Conservation (phyloP, 805 yeast species). For the Candida odintsovae region DNA sequence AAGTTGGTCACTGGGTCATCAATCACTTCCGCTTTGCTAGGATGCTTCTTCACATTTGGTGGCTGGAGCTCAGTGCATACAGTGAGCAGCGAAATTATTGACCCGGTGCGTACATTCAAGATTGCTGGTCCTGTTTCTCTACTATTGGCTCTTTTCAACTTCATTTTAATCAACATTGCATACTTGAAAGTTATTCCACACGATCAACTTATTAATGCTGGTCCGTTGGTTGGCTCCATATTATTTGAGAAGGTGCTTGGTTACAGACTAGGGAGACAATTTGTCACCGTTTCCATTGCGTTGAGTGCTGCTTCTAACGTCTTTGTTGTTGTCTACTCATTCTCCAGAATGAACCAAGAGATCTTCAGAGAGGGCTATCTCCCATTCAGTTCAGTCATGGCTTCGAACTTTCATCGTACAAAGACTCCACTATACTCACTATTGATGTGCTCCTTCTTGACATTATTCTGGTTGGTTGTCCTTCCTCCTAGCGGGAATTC, state of each 20-base stretch:
- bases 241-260: slow-evolving; percentile 55
- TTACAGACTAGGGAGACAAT: slow-evolving; percentile 41
- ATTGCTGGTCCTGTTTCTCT: slow-evolving; percentile 58
- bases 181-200: slow-evolving; percentile 49
- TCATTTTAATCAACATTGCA: slow-evolving; percentile 47
- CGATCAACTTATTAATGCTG: slow-evolving; percentile 47
- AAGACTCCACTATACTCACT: slow-evolving; percentile 53
- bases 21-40: slow-evolving; percentile 49
- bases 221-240: slow-evolving; percentile 54
- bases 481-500: slow-evolving; percentile 31
- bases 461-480: slow-evolving; percentile 27
- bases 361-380: slow-evolving; percentile 57
- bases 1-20: slow-evolving; percentile 35
- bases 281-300: slow-evolving; percentile 53
- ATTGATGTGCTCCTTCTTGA: slow-evolving; percentile 26
- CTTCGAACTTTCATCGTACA: slow-evolving; percentile 41
- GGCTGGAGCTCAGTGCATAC: slow-evolving; percentile 64
- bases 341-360: slow-evolving; percentile 60
- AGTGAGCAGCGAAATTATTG: slow-evolving; percentile 53
- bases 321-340: slow-evolving; percentile 52
- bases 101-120: slow-evolving; percentile 51
- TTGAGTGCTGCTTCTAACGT: slow-evolving; percentile 59
- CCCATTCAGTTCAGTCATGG: slow-evolving; percentile 46
- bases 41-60: slow-evolving; percentile 52
- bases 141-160: slow-evolving; percentile 40